phyloP scores from a whole-genome alignment of 257 asterid genomes.

The Solanum chilense region DNA sequence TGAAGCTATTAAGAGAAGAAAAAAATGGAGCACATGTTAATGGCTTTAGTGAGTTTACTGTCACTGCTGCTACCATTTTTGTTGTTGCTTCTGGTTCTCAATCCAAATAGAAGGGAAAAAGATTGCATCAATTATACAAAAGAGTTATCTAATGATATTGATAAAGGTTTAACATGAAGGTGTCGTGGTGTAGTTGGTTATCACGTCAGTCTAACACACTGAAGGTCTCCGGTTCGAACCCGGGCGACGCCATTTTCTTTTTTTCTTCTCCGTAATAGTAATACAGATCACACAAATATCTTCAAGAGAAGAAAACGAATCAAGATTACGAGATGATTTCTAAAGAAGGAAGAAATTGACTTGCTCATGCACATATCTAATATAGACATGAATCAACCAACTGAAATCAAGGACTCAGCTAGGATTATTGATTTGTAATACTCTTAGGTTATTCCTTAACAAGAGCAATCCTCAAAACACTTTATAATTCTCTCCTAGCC shows the following conservation, averaged over 20 bases:
- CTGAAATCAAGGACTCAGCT: too few species aligned
- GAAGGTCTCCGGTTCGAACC: conserved; percentile 86
- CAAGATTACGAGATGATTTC: too few species aligned
- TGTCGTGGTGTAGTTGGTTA: conserved; percentile 91
- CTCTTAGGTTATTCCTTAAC: too few species aligned
- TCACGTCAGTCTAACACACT: conserved; percentile 90
- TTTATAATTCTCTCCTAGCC: too few species aligned
- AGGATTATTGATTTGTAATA: too few species aligned
- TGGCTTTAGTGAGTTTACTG: conserved; percentile 20
- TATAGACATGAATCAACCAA: too few species aligned
- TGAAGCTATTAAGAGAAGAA: not conserved
- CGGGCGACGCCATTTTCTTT: conserved; percentile 45
- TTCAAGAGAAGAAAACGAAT: too few species aligned
- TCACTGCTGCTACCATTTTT: conserved; percentile 4
- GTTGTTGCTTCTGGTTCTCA: not conserved
- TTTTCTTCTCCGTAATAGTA: not conserved
- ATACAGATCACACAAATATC: too few species aligned
- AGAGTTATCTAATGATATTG: rapidly evolving
- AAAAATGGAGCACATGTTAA: conserved; percentile 8
- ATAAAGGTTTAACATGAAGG: not conserved
- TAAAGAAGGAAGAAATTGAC: too few species aligned
- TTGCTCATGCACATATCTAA: too few species aligned
- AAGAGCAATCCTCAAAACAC: too few species aligned
- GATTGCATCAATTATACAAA: not conserved
- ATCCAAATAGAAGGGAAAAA: not conserved